Conservation (phyloP, 1,139 yeast species). For the Oligophagozyma castellii region DNA sequence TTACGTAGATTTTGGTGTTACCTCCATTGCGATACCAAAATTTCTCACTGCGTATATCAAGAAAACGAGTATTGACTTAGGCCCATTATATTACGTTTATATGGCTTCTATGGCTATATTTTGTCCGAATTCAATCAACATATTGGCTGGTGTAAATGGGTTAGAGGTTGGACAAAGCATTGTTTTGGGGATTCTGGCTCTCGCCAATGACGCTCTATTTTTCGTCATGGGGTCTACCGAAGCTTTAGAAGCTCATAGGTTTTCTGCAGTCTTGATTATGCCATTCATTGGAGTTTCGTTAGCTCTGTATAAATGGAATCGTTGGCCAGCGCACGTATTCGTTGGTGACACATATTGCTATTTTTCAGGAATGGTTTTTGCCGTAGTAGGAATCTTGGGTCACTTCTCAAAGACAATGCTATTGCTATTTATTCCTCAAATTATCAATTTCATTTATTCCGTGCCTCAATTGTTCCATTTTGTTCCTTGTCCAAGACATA, state of each 20-base stretch:
- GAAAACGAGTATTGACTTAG: conserved; percentile 52
- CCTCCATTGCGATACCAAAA: conserved; percentile 76
- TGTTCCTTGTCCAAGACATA: conserved; percentile 90
- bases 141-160: conserved; percentile 92
- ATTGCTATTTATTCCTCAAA: conserved; percentile 79
- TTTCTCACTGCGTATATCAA: conserved; percentile 35
- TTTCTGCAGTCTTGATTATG: conserved; percentile 63
- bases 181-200: conserved; percentile 54
- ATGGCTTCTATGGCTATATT: conserved; percentile 89
- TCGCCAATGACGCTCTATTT: conserved; percentile 67
- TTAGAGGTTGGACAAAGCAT: conserved; percentile 91
- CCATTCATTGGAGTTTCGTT: conserved; percentile 82
- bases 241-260: conserved; percentile 63
- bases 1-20: conserved; percentile 87
- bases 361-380: conserved; percentile 97
- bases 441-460: conserved; percentile 75
- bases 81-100: conserved; percentile 65
- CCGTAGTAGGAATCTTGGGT: conserved; percentile 89
- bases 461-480: conserved; percentile 78
- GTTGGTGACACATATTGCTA: conserved; percentile 98
- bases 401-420: conserved; percentile 90
- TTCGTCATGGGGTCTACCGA: conserved; percentile 47
- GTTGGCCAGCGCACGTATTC: conserved; percentile 85
- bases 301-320: conserved; percentile 64
- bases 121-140: conserved; percentile 94